Base-by-base conservation (phyloP, 176 grass and related monocot species). In the Otatea glauca region DNA sequence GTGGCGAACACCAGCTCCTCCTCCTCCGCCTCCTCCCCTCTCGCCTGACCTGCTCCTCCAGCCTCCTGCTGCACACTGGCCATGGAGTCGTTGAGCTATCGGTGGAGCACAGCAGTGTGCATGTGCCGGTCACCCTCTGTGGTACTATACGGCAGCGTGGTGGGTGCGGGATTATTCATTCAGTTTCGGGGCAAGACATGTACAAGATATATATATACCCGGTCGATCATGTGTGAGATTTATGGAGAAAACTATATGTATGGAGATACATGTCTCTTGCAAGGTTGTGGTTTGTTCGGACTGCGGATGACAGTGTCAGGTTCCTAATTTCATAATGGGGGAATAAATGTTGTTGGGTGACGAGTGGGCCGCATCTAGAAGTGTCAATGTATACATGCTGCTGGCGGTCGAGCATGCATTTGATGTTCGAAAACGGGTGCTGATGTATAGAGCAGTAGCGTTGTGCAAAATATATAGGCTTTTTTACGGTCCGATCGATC, bases 301-400 rank as follows among this genome's bases (percentile, higher is more conserved):
- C 37, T 5, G 15, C 44, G 21, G 62, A 29, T 17, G 72, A 84
- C 15, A 76, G 49, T 76, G 82, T 21, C 72, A 68, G 61, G 16
- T 68, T 84, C 61, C 72, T 76, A 76, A 68, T 76, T 37, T 71
- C 25, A 74, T 55, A 18, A 34, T 66, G 39, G 21, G 21, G 56
- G 32, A 84, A 53, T 84, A 42, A 54, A 54, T 55, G 13, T 49
- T 13, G 47, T 21, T 6, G 47, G 44, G 13, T 65, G 58, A 20
- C 41, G 5, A 38, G 42, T 12, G 55, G 53, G 24, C 4, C 48
- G 35, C 21, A 27, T 41, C 49, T 55, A 5, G 8, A 64, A 63
- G 54, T 37, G 69, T 64, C 24, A 1, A 14, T 50, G 27, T 24
- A 37, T 24, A 37, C 55, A 32, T 48, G 25, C 18, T 32, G 24